Base-by-base conservation (phyloP, 306 rosid species). In the Vigna unguiculata region DNA sequence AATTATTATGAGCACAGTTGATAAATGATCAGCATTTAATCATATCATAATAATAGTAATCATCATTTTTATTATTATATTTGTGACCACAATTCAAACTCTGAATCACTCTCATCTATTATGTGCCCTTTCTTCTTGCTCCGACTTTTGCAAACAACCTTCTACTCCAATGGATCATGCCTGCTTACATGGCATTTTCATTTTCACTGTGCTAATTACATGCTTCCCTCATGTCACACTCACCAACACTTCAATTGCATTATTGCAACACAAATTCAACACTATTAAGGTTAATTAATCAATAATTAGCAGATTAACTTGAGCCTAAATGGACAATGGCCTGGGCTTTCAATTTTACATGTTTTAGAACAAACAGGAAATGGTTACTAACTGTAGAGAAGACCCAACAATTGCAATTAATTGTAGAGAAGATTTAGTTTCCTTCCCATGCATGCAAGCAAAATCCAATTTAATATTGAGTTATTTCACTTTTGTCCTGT, bases 141-240 rank as follows among this genome's bases (percentile, higher is more conserved):
- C 32, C 34, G 43, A 52, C 55, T 69, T 84, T 79, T 43, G 70
- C 69, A 45, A 73, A 20, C 86, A 77, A 49, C 43, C 36, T 67
- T 58, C 81, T 60, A 32, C 49, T 66, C 68, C 40, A 41, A 47
- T 49, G 82, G 82, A 73, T 72, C 86, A 72, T 78, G 77, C 76
- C 24, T 57, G 19, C 64, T 47, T 46, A 24, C 65, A 46, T 38
- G 69, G 67, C 76, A 48, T 25, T 43, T 78, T 19, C 76, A 48
- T 25, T 43, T 78, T 19, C 3, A 72, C 61, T 76, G 70, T 64
- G 32, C 64, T 38, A 38, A 59, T 78, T 53, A 13, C 75, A 72
- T 72, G 40, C 17, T 47, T 51, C 1, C 59, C 34, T 53, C 28
- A 62, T 53, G 78, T 76, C 85, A 62, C 70, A 28, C 12, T 82